A percentile compares a stretch with the other conserved stretches of the same genome.
These are phyloP conservation scores for Glycine latifolia DNA, from an alignment of 306 rosid species.

Conservation along the genomic window DNA sequence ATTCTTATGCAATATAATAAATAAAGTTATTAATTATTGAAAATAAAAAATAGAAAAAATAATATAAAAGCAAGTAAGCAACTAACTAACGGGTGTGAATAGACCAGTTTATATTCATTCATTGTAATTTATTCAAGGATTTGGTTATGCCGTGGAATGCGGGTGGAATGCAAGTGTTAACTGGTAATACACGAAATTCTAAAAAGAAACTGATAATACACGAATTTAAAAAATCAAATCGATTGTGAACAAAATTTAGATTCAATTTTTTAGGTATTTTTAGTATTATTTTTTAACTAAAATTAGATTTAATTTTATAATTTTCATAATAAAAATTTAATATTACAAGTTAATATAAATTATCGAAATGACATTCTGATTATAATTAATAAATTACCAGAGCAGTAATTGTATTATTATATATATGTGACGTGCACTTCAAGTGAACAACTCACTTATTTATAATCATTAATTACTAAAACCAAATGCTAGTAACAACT, in stretches of 20 bases:
- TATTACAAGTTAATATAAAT: neutral
- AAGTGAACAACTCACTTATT: neutral
- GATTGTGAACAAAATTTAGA: neutral
- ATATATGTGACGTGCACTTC: neutral
- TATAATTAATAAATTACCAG: neutral
- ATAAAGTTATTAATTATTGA: too few species aligned
- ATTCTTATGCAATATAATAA: too few species aligned
- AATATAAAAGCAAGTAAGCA: neutral
- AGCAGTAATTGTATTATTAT: neutral
- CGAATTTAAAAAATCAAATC: neutral
- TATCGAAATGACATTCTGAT: too few species aligned
- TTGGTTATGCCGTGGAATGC: neutral
- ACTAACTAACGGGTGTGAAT: neutral
- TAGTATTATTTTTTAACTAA: too few species aligned
- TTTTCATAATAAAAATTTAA: too few species aligned
- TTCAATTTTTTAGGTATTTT: too few species aligned
- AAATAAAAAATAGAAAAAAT: neutral
- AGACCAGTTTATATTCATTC: neutral
- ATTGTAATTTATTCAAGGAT: neutral
- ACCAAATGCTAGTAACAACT: too few species aligned
- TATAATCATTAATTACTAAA: neutral
- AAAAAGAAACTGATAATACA: neutral
- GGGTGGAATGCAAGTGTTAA: neutral
- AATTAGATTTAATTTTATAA: too few species aligned
- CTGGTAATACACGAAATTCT: neutral